Base-by-base conservation (phyloP, 768 basidiomycete genomes). In the Obba rivulosa region DNA sequence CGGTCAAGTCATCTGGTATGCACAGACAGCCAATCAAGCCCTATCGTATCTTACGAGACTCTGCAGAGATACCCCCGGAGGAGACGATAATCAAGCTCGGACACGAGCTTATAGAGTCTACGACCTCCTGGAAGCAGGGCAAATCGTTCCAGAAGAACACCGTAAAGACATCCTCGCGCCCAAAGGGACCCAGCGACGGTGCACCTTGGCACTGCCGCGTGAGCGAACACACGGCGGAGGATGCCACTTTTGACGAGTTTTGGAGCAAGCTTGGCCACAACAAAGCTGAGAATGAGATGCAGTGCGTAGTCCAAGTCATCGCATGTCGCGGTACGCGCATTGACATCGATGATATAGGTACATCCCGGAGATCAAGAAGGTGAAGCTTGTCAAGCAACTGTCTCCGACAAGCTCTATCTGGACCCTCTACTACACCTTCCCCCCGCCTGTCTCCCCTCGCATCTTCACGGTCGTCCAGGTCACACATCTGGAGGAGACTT, bases 391-490 rank as follows among this genome's bases (percentile, higher is more conserved):
- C 54, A 80, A 82, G 62, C 73, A 74, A 21, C 61, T 89, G 37
- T 86, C 85, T 0, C 70, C 77, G 10, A 82, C 75, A 2, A 77
- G 83, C 43, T 69, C 72, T 2, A 79, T 89, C 52, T 89, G 85
- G 86, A 76, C 83, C 0, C 52, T 85, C 51, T 78, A 80, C 62
- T 91, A 91, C 65, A 83, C 75, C 2, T 86, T 89, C 65, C 69
- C 78, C 0, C 78, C 83, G 5, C 80, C 86, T 2, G 65, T 89
- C 17, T 81, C 85, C 3, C 80, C 86, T 9, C 80, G 87, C 13
- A 76, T 85, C 18, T 91, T 89, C 64, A 88, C 86, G 2, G 83
- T 82, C 31, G 64, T 88, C 34, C 85, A 87, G 59, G 75, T 83
- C n/a, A 68, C 70, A 9, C 73, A 79, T 50, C 65, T 83, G 21